These are phyloP conservation scores for Scedosporium dehoogii DNA, from an alignment of 2,329 filamentous ascomycete species.

Conservation along the genomic window DNA sequence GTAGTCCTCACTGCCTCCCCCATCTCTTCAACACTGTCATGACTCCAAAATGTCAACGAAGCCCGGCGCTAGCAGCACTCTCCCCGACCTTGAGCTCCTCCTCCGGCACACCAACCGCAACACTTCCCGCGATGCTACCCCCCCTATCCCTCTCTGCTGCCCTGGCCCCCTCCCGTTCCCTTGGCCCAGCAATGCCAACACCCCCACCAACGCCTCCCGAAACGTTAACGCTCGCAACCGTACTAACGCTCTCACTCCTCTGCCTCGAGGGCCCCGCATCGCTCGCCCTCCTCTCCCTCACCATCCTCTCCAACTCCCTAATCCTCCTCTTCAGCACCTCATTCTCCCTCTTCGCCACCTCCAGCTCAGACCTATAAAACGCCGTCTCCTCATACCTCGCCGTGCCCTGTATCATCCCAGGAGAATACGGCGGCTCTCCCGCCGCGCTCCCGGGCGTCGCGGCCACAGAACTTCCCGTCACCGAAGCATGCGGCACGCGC, in stretches of 20 bases:
- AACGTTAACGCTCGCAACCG: conserved; percentile 37
- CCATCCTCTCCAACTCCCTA: conserved; percentile 48
- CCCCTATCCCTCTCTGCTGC: conserved; percentile 32
- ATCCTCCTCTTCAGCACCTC: conserved; percentile 51
- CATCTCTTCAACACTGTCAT: not conserved
- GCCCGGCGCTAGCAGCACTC: conserved; percentile 44
- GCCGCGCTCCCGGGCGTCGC: conserved; percentile 28
- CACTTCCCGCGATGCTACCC: conserved; percentile 31
- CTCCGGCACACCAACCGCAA: conserved; percentile 46
- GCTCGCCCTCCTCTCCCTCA: conserved; percentile 38
- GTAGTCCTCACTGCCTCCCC: not conserved
- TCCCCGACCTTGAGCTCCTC: conserved; percentile 52
- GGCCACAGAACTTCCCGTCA: conserved; percentile 24
- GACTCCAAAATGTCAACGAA: conserved; percentile 9
- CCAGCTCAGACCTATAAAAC: conserved; percentile 49
- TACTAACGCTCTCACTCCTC: conserved; percentile 44
- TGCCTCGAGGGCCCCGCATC: conserved; percentile 28
- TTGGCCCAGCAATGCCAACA: conserved; percentile 10
- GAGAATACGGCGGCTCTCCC: conserved; percentile 34
- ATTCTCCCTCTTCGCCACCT: conserved; percentile 53
- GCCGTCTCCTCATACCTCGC: conserved; percentile 53
- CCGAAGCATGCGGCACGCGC: conserved; percentile 25
- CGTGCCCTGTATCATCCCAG: conserved; percentile 45
- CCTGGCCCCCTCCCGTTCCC: conserved; percentile 24
- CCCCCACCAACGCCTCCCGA: conserved; percentile 20